Conservation (phyloP, 2,329 filamentous ascomycete species). For the Delphinella strobiligena region DNA sequence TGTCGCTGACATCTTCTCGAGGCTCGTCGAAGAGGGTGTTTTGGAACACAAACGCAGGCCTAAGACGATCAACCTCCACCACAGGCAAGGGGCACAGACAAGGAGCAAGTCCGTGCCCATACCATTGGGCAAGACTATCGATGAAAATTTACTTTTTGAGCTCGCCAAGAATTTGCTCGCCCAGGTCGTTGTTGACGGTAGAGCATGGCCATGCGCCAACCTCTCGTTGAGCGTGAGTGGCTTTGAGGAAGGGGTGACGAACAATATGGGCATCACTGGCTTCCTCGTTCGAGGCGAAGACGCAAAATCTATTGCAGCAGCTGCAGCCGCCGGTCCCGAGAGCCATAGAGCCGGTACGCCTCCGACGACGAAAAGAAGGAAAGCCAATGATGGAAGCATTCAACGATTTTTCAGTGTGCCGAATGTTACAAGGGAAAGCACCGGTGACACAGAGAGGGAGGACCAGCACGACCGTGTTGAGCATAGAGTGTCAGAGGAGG, state of each 20-base stretch:
- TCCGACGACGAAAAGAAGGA: constrained; percentile 24
- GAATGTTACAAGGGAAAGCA: constrained; percentile 9
- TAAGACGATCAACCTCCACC: constrained; percentile 73
- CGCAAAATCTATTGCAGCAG: constrained; percentile 34
- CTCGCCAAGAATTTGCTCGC: constrained; percentile 64
- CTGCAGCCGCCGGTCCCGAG: constrained; percentile 15
- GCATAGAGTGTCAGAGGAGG: not conserved
- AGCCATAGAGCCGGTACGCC: constrained; percentile 12
- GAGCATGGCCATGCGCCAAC: constrained; percentile 84
- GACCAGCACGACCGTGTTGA: constrained; percentile 3
- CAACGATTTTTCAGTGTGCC: constrained; percentile 22
- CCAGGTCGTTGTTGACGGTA: constrained; percentile 66
- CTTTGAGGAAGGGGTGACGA: constrained; percentile 75
- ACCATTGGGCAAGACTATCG: constrained; percentile 59
- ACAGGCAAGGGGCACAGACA: constrained; percentile 61
- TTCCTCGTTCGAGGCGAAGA: constrained; percentile 64
- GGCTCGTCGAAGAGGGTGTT: constrained; percentile 82
- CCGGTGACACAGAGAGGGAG: constrained; percentile 9
- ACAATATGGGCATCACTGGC: constrained; percentile 73
- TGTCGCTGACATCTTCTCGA: constrained; percentile 76
- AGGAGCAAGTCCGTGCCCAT: constrained; percentile 68
- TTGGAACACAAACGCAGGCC: constrained; percentile 78
- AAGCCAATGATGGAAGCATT: constrained; percentile 20
- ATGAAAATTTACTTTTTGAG: constrained; percentile 60
- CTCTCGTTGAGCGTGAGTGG: constrained; percentile 80